Conservation (phyloP, 441 rosid species). For the Corymbia calophylla region DNA sequence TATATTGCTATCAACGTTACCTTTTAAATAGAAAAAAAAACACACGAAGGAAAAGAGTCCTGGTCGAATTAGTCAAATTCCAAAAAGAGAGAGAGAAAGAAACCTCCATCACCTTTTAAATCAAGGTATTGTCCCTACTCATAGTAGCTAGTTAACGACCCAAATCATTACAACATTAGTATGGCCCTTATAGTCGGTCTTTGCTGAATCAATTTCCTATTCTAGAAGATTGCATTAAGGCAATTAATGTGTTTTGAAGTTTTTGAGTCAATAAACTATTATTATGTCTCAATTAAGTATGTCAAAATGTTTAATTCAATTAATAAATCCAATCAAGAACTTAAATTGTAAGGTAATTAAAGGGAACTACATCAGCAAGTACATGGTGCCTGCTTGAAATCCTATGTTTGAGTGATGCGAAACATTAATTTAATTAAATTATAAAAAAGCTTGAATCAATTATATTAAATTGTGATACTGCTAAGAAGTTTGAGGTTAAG, state of each 20-base stretch:
- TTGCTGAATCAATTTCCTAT: no score
- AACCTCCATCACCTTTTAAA: no score
- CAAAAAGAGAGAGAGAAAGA: no score
- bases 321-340: neutral
- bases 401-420: neutral
- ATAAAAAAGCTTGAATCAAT: neutral
- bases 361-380: accelerated
- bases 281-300: neutral
- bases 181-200: no score
- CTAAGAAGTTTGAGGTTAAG: accelerated
- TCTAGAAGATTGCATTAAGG: neutral
- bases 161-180: no score
- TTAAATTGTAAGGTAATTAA: neutral
- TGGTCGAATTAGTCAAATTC: no score
- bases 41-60: no score
- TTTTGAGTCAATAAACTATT: neutral
- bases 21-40: no score
- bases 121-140: no score
- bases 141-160: no score
- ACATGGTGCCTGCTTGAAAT: accelerated
- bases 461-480: neutral
- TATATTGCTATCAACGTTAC: no score
- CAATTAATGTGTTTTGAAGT: neutral
- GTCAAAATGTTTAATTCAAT: neutral
- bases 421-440: no score